Evolutionary conservation across 495 filamentous ascomycete species (phyloP).

Genomic region (Penicillium cinerascens): DNA sequence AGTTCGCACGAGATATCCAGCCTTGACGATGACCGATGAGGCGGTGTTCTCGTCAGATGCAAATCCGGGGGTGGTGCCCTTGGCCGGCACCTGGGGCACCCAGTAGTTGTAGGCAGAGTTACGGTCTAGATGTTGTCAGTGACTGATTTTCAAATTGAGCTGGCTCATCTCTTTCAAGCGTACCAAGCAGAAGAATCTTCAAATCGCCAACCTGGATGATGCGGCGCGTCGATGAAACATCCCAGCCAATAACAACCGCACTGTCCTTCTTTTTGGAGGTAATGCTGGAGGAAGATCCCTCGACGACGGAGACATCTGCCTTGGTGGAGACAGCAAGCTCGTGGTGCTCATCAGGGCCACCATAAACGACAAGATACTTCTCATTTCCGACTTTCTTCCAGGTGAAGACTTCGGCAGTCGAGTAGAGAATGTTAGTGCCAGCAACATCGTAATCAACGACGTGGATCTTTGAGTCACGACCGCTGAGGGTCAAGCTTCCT

Average conservation of each 20-base stretch:
- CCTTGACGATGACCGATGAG: slow-evolving; percentile 61
- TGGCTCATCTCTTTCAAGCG: slow-evolving; percentile 3
- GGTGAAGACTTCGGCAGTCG: slow-evolving; percentile 72
- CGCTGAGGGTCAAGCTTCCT: slow-evolving; percentile 59
- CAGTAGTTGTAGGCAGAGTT: slow-evolving; percentile 76
- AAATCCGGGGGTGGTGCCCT: slow-evolving; percentile 32
- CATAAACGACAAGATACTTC: slow-evolving; percentile 67
- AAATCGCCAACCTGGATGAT: slow-evolving; percentile 56
- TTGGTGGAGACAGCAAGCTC: slow-evolving; percentile 56
- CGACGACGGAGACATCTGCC: slow-evolving; percentile 41
- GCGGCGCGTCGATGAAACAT: slow-evolving; percentile 46
- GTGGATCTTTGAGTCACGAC: slow-evolving; percentile 72
- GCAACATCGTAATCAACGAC: slow-evolving; percentile 70
- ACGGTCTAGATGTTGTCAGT: slow-evolving; percentile 44
- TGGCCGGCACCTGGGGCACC: slow-evolving; percentile 51
- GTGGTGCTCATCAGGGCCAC: slow-evolving; percentile 64
- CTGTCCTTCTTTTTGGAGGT: slow-evolving; percentile 41
- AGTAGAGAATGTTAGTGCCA: slow-evolving; percentile 65
- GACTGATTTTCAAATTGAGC: background rate
- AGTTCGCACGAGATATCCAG: slow-evolving; percentile 70
- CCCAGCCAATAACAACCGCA: slow-evolving; percentile 55
- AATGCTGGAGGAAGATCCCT: slow-evolving; percentile 41
- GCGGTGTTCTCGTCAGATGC: slow-evolving; percentile 37
- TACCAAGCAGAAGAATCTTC: slow-evolving; percentile 52
- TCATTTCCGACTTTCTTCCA: slow-evolving; percentile 59